Percentiles rank a stretch among this genome's conserved stretches.
phyloP scores from a whole-genome alignment of 2,329 filamentous ascomycete species.

The Apiospora pterosperma region DNA sequence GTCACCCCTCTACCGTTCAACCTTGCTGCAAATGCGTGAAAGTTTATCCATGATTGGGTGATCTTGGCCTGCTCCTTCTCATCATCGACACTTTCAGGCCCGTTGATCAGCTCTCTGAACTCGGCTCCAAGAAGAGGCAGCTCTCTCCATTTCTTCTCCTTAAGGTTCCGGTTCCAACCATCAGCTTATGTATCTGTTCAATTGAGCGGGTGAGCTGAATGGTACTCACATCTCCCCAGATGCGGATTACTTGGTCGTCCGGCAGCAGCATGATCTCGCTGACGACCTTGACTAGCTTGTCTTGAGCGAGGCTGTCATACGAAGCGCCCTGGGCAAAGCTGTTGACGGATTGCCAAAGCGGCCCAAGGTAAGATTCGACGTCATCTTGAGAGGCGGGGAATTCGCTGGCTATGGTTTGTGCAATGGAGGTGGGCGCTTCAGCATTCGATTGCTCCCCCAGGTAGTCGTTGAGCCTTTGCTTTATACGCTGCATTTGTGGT shows the following conservation, averaged over 20 bases:
- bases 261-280: slow-evolving; percentile 22
- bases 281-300: slow-evolving; percentile 22
- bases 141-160: slow-evolving; percentile 17
- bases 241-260: slow-evolving; percentile 7
- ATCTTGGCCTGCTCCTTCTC: slow-evolving; percentile 11
- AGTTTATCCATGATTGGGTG: slow-evolving; percentile 15
- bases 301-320: slow-evolving; percentile 19
- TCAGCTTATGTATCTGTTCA: neutral
- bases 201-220: neutral
- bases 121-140: slow-evolving; percentile 21
- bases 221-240: neutral
- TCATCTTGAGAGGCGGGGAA: neutral
- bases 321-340: slow-evolving; percentile 21
- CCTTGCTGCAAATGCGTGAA: slow-evolving; percentile 25
- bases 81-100: slow-evolving; percentile 1
- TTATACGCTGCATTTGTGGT: neutral
- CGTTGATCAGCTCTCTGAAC: slow-evolving; percentile 19
- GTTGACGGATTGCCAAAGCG: slow-evolving; percentile 12
- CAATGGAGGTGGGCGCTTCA: neutral
- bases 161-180: neutral
- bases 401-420: neutral
- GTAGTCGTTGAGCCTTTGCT: neutral
- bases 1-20: slow-evolving; percentile 20
- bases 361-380: neutral
- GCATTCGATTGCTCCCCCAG: neutral